A percentile compares a stretch with the other conserved stretches of the same genome.
These are phyloP conservation scores for Wickerhamiella nectarea DNA, from an alignment of 805 yeast genomes.

Conservation along the genomic window DNA sequence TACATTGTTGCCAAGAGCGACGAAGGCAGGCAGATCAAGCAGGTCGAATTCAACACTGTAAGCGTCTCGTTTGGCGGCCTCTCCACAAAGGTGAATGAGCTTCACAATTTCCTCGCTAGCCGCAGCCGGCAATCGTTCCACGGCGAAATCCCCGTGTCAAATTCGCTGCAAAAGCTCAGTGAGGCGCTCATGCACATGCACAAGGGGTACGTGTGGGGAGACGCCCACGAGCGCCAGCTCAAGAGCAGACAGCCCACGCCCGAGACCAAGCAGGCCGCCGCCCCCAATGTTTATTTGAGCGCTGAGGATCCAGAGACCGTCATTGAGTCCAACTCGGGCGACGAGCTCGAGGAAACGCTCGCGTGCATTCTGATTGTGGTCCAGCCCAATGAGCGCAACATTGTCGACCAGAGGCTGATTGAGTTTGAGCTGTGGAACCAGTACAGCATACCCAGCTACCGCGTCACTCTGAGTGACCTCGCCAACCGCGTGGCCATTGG, in stretches of 20 bases:
- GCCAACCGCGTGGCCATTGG: constrained; percentile 30
- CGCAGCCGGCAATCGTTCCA: constrained; percentile 29
- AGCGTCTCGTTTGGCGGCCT: constrained; percentile 92
- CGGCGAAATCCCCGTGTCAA: constrained; percentile 49
- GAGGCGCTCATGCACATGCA: constrained; percentile 58
- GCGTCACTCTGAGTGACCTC: constrained; percentile 56
- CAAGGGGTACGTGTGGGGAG: constrained; percentile 31
- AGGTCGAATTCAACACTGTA: constrained; percentile 91
- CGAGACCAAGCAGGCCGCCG: not conserved
- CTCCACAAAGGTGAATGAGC: constrained; percentile 60
- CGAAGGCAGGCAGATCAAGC: constrained; percentile 48
- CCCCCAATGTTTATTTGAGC: not conserved
- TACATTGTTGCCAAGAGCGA: constrained; percentile 48
- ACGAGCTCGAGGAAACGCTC: constrained; percentile 12
- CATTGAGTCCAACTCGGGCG: not conserved
- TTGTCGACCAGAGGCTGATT: constrained; percentile 77
- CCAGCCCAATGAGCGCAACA: constrained; percentile 76
- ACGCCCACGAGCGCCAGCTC: constrained; percentile 11
- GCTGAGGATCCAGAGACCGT: constrained; percentile 13
- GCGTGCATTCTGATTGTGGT: constrained; percentile 56
- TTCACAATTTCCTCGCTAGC: constrained; percentile 45
- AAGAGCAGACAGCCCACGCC: constrained; percentile 1
- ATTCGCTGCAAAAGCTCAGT: constrained; percentile 49
- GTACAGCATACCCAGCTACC: constrained; percentile 44
- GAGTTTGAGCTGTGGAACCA: constrained; percentile 53